Conservation (phyloP, 2,329 filamentous ascomycete species). For the Verticillium zaregamsianum region DNA sequence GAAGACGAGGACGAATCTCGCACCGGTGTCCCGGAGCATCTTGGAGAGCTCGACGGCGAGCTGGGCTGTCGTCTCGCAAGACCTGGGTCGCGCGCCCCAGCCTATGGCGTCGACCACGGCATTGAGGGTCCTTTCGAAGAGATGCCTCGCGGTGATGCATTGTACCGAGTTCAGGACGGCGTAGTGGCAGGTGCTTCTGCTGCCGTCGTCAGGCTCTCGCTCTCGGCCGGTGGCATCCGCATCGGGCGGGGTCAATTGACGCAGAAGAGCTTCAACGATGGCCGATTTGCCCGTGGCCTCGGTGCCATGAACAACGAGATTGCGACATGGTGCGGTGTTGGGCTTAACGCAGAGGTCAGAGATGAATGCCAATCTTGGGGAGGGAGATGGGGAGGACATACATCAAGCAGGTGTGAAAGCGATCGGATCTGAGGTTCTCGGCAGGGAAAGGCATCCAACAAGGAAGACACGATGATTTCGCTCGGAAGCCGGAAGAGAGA, state of each 20-base stretch:
- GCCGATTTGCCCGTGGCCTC: slow-evolving; percentile 83
- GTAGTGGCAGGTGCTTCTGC: slow-evolving; percentile 41
- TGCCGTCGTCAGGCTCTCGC: slow-evolving; percentile 29
- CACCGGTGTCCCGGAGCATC: slow-evolving; percentile 48
- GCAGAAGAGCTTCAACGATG: slow-evolving; percentile 60
- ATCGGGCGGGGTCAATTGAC: slow-evolving; percentile 42
- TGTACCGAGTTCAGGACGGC: slow-evolving; percentile 66
- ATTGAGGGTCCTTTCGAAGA: slow-evolving; percentile 67
- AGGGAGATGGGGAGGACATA: slow-evolving; percentile 22
- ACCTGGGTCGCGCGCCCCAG: slow-evolving; percentile 45
- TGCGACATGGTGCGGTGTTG: slow-evolving; percentile 63
- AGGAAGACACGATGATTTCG: slow-evolving; percentile 40
- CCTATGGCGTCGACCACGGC: slow-evolving; percentile 51
- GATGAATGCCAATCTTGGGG: slow-evolving; percentile 4
- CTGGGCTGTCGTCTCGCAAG: slow-evolving; percentile 78
- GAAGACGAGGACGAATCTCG: slow-evolving; percentile 76
- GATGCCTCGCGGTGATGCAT: slow-evolving; percentile 73
- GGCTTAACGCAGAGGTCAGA: slow-evolving; percentile 39
- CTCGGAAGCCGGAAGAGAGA: slow-evolving; percentile 48
- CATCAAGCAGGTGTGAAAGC: slow-evolving; percentile 50
- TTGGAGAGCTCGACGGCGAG: slow-evolving; percentile 68
- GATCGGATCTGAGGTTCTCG: slow-evolving; percentile 56
- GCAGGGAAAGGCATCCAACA: slow-evolving; percentile 49
- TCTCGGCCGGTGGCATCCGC: slow-evolving; percentile 40
- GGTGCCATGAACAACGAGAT: slow-evolving; percentile 77